phyloP scores from a whole-genome alignment of 352 stramenopile species.

The Halophytophthora polymorphica region DNA sequence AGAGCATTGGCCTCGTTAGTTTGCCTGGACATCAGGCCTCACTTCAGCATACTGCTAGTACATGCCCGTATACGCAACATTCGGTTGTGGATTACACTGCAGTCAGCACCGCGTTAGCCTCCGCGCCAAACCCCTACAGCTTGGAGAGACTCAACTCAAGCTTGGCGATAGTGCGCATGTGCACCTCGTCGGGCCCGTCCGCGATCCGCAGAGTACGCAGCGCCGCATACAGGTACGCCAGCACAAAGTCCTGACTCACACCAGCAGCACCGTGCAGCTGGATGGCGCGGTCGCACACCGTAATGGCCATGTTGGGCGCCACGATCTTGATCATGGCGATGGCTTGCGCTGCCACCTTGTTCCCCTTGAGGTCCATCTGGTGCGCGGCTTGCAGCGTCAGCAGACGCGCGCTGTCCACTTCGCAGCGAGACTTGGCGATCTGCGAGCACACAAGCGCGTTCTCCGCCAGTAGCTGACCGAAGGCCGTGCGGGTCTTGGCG shows the following conservation, averaged over 20 bases:
- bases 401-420: conserved; percentile 81
- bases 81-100: background rate
- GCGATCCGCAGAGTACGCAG: conserved; percentile 93
- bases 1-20: too few species aligned
- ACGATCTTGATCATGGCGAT: conserved; percentile 97
- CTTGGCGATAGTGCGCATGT: conserved; percentile 93
- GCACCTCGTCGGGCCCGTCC: conserved; percentile 96
- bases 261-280: conserved; percentile 76
- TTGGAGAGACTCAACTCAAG: conserved; percentile 82
- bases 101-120: background rate
- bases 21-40: too few species aligned
- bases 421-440: conserved; percentile 78
- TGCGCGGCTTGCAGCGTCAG: conserved; percentile 89
- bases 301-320: conserved; percentile 88
- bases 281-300: conserved; percentile 91
- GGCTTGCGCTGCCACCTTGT: conserved; percentile 87
- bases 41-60: too few species aligned
- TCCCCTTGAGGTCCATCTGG: conserved; percentile 83
- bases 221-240: conserved; percentile 89
- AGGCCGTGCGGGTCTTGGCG: conserved; percentile 91
- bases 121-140: conserved; percentile 19
- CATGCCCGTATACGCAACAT: conserved; percentile 10
- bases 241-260: conserved; percentile 92
- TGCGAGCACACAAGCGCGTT: conserved; percentile 79
- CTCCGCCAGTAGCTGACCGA: conserved; percentile 92